phyloP scores from a whole-genome alignment of 371 early-diverging fungal genomes.

The Mucor indicus region DNA sequence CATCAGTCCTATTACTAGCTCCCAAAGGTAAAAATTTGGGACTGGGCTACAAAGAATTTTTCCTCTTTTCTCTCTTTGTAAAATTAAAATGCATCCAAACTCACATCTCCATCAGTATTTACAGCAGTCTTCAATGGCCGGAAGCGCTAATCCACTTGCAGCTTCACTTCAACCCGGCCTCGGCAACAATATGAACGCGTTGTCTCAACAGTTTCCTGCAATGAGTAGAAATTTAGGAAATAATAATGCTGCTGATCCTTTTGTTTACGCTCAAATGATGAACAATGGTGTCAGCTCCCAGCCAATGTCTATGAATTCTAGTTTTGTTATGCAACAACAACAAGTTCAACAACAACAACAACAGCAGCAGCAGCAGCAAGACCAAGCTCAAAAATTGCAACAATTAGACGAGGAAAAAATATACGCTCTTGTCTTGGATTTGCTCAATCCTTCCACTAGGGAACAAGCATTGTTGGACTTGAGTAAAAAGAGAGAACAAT shows the following conservation, averaged over 20 bases:
- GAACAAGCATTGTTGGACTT: constrained; percentile 91
- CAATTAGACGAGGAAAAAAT: constrained; percentile 77
- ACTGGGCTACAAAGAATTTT: no score
- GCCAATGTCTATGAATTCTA: constrained; percentile 17
- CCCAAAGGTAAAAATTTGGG: no score
- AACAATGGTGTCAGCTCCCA: constrained; percentile 14
- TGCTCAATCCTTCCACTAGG: constrained; percentile 73
- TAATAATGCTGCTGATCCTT: constrained; percentile 19
- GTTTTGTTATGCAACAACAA: constrained; percentile 21
- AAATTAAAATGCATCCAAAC: constrained; percentile 23
- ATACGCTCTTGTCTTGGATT: constrained; percentile 83
- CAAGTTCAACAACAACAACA: constrained; percentile 27
- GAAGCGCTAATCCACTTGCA: constrained; percentile 21
- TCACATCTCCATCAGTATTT: constrained; percentile 43
- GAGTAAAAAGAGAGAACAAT: constrained; percentile 91
- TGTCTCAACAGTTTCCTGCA: constrained; percentile 38
- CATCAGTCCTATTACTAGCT: no score
- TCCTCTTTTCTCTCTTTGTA: neutral
- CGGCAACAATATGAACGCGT: constrained; percentile 21
- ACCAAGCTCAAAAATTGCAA: constrained; percentile 35
- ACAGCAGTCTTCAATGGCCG: constrained; percentile 33
- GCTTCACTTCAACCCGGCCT: constrained; percentile 11
- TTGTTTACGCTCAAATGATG: constrained; percentile 32
- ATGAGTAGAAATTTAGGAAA: constrained; percentile 7
- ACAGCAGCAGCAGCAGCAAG: constrained; percentile 20